These are phyloP conservation scores for Salix viminalis DNA, from an alignment of 345 rosid species.

Conservation along the genomic window DNA sequence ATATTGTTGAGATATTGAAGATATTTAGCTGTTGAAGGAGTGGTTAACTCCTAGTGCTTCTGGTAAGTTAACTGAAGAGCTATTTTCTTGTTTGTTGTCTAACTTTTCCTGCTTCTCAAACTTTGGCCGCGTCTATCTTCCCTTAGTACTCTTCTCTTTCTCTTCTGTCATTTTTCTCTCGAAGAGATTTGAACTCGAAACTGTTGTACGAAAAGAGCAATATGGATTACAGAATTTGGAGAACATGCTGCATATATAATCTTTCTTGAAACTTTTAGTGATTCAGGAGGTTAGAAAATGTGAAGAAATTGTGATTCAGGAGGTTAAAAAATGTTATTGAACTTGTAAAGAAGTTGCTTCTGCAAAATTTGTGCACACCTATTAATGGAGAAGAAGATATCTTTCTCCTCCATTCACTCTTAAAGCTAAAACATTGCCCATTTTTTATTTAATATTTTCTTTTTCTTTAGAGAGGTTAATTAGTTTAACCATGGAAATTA, in stretches of 20 bases:
- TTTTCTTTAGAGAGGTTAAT: constrained; percentile 1
- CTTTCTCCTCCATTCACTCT: neutral
- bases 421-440: neutral
- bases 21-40: neutral
- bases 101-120: neutral
- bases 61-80: neutral
- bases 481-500: neutral
- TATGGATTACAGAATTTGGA: neutral
- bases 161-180: too few species aligned
- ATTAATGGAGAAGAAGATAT: neutral
- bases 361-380: neutral
- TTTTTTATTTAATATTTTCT: neutral
- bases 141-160: neutral
- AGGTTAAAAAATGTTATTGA: constrained; percentile 23
- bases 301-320: neutral
- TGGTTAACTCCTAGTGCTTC: neutral
- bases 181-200: too few species aligned
- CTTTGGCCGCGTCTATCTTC: neutral
- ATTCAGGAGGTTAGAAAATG: too few species aligned
- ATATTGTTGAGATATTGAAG: neutral
- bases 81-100: neutral
- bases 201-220: neutral
- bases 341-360: constrained; percentile 30
- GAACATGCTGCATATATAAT: neutral
- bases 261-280: neutral